phyloP scores from a whole-genome alignment of 208 protist species.

The Vickermania ingenoplastis region DNA sequence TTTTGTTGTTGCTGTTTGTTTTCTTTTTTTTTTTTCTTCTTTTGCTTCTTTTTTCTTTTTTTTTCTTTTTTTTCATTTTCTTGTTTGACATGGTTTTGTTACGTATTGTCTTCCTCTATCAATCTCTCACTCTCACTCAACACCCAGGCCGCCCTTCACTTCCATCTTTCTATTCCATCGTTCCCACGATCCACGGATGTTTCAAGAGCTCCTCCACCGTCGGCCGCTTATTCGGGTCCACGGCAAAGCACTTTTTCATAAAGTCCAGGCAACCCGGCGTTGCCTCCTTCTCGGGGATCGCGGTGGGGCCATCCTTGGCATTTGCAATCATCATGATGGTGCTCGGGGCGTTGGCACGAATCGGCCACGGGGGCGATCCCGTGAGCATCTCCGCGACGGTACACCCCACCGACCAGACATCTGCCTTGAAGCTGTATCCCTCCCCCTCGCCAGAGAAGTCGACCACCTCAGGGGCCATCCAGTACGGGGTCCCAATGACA shows the following conservation, averaged over 20 bases:
- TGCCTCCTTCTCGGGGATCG: constrained; percentile 70
- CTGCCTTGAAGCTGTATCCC: constrained; percentile 87
- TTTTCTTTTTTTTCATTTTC: background rate
- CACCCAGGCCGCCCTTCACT: background rate
- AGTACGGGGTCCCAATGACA: constrained; percentile 90
- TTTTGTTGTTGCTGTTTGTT: background rate
- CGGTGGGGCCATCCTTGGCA: constrained; percentile 58
- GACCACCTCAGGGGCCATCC: constrained; percentile 91
- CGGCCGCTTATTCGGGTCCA: constrained; percentile 64
- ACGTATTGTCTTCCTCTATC: too few species aligned
- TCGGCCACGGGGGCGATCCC: constrained; percentile 86
- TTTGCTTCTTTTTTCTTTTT: background rate
- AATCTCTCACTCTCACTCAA: constrained; percentile 1
- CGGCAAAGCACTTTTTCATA: constrained; percentile 75
- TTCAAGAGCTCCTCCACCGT: constrained; percentile 81
- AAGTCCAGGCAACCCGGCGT: constrained; percentile 75
- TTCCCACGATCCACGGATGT: constrained; percentile 73
- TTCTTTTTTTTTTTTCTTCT: constrained; percentile 6
- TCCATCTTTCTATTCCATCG: constrained; percentile 31
- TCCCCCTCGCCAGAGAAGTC: constrained; percentile 30
- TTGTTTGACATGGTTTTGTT: too few species aligned
- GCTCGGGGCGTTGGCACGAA: constrained; percentile 57
- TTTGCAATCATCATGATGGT: constrained; percentile 88
- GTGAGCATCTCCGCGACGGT: constrained; percentile 91
- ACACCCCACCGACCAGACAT: constrained; percentile 91